Percentiles rank a stretch among this genome's conserved stretches.
phyloP scores from a whole-genome alignment of 805 yeast species.

The Kodamaea leandrae region DNA sequence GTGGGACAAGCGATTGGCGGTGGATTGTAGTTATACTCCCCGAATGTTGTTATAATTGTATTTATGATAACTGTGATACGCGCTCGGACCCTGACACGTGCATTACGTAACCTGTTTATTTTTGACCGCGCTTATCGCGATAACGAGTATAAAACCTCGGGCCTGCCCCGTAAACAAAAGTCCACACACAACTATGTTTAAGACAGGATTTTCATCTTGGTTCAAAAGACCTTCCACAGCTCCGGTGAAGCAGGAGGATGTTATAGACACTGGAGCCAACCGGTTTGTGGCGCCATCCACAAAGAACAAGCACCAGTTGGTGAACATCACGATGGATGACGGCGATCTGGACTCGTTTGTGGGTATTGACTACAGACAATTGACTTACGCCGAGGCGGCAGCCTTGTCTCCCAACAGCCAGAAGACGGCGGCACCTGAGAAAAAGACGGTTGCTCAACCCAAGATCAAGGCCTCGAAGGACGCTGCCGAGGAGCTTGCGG shows the following conservation, averaged over 20 bases:
- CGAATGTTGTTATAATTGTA: too few relatives aligned
- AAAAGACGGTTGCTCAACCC: conserved; percentile 9
- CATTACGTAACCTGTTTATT: conserved; percentile 1
- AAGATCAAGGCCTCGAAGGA: background rate
- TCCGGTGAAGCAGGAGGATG: conserved; percentile 12
- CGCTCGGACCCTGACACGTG: conserved; percentile 1
- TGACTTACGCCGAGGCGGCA: conserved; percentile 48
- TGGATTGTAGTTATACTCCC: background rate
- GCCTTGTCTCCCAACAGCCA: conserved; percentile 18
- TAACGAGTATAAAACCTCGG: conserved; percentile 1
- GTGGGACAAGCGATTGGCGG: background rate
- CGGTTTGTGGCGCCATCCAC: conserved; percentile 28
- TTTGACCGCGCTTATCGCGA: conserved; percentile 2
- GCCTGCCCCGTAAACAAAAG: background rate
- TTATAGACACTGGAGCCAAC: conserved; percentile 19
- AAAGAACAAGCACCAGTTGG: conserved; percentile 25
- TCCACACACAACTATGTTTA: conserved; percentile 11
- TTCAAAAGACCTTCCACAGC: conserved; percentile 12
- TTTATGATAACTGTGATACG: too few relatives aligned
- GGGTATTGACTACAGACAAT: conserved; percentile 33
- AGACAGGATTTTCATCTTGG: conserved; percentile 15
- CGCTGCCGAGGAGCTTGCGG: conserved; percentile 10
- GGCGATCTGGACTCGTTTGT: conserved; percentile 32
- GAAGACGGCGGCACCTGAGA: conserved; percentile 8
- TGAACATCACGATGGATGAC: conserved; percentile 36